These are phyloP conservation scores for Dactylellina drechsleri DNA, from an alignment of 2,329 filamentous ascomycete genomes.

Conservation along the genomic window DNA sequence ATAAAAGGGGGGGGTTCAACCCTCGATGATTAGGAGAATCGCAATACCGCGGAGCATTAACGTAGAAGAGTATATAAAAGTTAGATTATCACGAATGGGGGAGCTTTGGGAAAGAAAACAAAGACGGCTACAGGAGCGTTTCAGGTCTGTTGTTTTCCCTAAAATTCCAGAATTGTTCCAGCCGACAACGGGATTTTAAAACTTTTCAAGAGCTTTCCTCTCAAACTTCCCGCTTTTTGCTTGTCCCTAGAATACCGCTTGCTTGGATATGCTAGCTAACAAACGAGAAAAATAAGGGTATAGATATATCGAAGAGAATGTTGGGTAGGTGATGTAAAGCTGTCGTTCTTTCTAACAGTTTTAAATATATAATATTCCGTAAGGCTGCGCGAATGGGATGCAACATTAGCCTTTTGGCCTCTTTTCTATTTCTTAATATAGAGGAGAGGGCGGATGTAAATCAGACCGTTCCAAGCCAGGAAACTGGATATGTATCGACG, in stretches of 20 bases:
- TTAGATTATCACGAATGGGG: background rate
- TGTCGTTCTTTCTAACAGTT: background rate
- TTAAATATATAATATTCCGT: background rate
- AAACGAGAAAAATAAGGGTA: conserved; percentile 9
- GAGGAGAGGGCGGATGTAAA: background rate
- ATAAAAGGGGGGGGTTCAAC: too few species aligned
- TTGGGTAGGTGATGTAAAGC: background rate
- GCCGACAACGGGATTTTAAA: background rate
- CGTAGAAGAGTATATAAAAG: conserved; percentile 2
- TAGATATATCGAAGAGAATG: background rate
- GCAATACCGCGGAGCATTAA: conserved; percentile 29
- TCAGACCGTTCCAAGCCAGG: background rate
- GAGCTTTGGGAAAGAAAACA: conserved; percentile 19
- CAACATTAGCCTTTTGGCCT: background rate
- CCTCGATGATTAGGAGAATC: conserved; percentile 19
- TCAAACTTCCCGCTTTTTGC: background rate
- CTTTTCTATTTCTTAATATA: conserved; percentile 18
- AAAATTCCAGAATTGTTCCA: conserved; percentile 8
- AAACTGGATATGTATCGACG: conserved; percentile 3
- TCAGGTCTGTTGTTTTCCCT: conserved; percentile 24
- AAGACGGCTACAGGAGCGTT: conserved; percentile 22
- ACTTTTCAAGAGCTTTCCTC: background rate
- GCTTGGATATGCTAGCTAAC: background rate
- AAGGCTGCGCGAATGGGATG: background rate
- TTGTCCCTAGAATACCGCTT: background rate